Percentiles rank a stretch among this genome's conserved stretches.
Evolutionary conservation across 169 alveolate genomes (phyloP).

Genomic region (Cryptosporidium andersoni): DNA sequence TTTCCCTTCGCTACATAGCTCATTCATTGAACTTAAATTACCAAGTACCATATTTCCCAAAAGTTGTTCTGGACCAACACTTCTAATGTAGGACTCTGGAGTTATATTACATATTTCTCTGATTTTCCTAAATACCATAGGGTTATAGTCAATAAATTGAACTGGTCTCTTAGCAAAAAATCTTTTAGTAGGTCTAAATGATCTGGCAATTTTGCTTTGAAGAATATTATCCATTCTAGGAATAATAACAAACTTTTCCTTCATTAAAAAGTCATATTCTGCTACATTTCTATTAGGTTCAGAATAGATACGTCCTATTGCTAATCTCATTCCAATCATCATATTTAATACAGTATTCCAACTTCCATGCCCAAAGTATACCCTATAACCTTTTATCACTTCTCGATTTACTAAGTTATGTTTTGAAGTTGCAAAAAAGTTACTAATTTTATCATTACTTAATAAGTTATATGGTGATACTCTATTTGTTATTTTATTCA

Average conservation of each 20-base stretch:
- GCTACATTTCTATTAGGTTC: conserved; percentile 69
- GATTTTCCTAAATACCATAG: conserved; percentile 92
- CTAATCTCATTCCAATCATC: conserved; percentile 88
- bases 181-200: not conserved
- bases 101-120: conserved; percentile 88
- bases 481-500: conserved; percentile 18
- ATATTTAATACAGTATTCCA: conserved; percentile 89
- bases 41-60: conserved; percentile 93
- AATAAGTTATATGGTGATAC: conserved; percentile 1
- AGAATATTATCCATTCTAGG: conserved; percentile 21
- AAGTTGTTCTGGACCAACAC: conserved; percentile 96
- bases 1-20: conserved; percentile 92
- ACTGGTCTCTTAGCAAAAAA: conserved; percentile 59
- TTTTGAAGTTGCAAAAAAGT: not conserved
- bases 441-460: conserved; percentile 27
- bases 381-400: conserved; percentile 74
- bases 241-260: conserved; percentile 52
- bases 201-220: not conserved
- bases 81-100: conserved; percentile 89
- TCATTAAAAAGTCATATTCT: conserved; percentile 64
- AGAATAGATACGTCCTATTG: conserved; percentile 78
- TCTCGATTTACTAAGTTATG: conserved; percentile 25
- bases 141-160: conserved; percentile 93
- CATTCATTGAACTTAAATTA: conserved; percentile 92
- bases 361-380: conserved; percentile 89